A percentile compares a stretch with the other conserved stretches of the same genome.
Evolutionary conservation across 345 rosid genomes (phyloP).

Genomic region (Lumnitzera racemosa): DNA sequence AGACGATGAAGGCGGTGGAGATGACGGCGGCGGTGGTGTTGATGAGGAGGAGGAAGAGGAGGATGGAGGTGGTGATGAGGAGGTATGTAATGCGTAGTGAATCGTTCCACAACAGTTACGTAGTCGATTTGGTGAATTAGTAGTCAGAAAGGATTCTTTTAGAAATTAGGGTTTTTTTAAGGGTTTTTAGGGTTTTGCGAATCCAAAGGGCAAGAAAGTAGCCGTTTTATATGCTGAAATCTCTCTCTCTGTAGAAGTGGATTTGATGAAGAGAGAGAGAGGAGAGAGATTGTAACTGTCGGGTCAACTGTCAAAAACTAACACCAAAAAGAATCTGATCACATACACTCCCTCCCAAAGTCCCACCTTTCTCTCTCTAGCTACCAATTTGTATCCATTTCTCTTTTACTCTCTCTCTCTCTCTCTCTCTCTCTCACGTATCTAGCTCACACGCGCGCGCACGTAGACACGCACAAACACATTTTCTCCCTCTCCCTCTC

Average conservation of each 20-base stretch:
- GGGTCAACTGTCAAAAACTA: conserved; percentile 88
- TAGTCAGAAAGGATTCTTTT: no score
- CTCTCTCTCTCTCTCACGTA: neutral
- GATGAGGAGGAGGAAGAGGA: conserved; percentile 29
- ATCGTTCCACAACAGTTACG: neutral
- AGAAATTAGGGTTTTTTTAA: no score
- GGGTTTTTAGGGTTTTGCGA: no score
- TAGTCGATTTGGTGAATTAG: neutral
- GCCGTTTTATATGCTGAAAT: no score
- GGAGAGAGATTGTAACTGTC: conserved; percentile 32
- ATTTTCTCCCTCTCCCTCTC: conserved; percentile 22
- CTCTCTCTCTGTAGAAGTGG: conserved; percentile 13
- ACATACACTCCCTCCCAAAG: conserved; percentile 23
- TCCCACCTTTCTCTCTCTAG: conserved; percentile 49
- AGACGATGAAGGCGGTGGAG: conserved; percentile 9
- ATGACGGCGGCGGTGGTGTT: conserved; percentile 10
- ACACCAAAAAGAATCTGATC: conserved; percentile 74
- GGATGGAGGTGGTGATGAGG: conserved; percentile 15
- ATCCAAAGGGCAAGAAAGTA: no score
- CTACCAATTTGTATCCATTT: conserved; percentile 30
- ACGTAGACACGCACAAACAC: no score
- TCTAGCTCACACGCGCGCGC: neutral
- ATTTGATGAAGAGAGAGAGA: conserved; percentile 15
- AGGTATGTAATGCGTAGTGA: conserved; percentile 20
- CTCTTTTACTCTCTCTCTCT: conserved; percentile 11